These are phyloP conservation scores for Zymoseptoria tritici DNA, from an alignment of 2,329 filamentous ascomycete species.

Conservation along the genomic window DNA sequence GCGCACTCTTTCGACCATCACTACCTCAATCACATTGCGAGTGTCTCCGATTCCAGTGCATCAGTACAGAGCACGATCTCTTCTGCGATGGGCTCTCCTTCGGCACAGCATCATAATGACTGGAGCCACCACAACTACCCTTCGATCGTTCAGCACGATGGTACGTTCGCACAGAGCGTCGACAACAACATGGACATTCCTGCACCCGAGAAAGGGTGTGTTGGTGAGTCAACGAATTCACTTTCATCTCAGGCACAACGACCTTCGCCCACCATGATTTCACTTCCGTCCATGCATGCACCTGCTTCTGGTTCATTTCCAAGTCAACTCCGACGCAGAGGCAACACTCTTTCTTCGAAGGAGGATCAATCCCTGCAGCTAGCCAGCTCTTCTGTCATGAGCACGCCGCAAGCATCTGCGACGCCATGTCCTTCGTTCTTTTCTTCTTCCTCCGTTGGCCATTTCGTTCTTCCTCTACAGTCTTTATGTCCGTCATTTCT, in stretches of 20 bases:
- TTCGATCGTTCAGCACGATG: conserved; percentile 53
- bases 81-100: conserved; percentile 45
- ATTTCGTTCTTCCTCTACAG: conserved; percentile 31
- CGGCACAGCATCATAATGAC: conserved; percentile 56
- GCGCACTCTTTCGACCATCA: conserved; percentile 41
- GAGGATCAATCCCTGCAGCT: background rate
- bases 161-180: conserved; percentile 50
- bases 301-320: background rate
- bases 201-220: conserved; percentile 41
- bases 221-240: conserved; percentile 40
- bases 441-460: conserved; percentile 29
- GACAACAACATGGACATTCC: conserved; percentile 47
- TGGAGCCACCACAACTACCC: conserved; percentile 49
- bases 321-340: background rate
- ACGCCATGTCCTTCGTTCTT: conserved; percentile 24
- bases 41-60: conserved; percentile 45
- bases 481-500: conserved; percentile 36
- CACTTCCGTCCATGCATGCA: background rate
- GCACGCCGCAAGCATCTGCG: conserved; percentile 3
- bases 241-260: background rate
- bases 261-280: background rate
- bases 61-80: conserved; percentile 43
- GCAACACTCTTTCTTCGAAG: no score
- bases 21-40: conserved; percentile 37
- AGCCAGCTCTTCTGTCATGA: background rate